Conservation (phyloP, 1,284 basidiomycete species). For the Melanopsichium pennsylvanicum region DNA sequence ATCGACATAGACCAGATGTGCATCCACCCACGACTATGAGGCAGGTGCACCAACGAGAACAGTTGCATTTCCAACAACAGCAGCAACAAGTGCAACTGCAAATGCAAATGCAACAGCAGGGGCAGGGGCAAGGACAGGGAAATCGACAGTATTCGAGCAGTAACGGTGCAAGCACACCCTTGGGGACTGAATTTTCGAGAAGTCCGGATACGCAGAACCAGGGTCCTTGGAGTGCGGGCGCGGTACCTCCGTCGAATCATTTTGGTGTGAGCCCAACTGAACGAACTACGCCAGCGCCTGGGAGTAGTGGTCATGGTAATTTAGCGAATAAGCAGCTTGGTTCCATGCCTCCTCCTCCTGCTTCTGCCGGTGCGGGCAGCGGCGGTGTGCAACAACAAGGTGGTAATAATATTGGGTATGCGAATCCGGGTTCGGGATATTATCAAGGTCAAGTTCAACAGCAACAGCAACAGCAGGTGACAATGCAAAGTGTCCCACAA, state of each 20-base stretch:
- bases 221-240: conserved; percentile 33
- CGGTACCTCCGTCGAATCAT: conserved; percentile 4
- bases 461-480: conserved; percentile 9
- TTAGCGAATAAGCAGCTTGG: conserved; percentile 27
- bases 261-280: conserved; percentile 22
- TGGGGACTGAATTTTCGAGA: conserved; percentile 30
- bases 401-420: no score
- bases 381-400: neutral
- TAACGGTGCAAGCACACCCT: conserved; percentile 3
- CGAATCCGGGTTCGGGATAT: no score
- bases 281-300: neutral
- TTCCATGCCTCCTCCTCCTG: neutral
- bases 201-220: conserved; percentile 13
- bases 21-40: conserved; percentile 54
- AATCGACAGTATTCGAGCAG: conserved; percentile 22
- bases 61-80: conserved; percentile 20
- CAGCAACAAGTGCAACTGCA: conserved; percentile 19
- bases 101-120: conserved; percentile 21
- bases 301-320: conserved; percentile 6
- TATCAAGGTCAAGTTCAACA: neutral
- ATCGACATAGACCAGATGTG: conserved; percentile 47
- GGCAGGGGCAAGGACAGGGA: conserved; percentile 11
- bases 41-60: conserved; percentile 40
- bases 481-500: neutral
- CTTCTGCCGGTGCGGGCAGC: neutral